Conservation (phyloP, 805 yeast genomes). For the Kodamaea jinghongensis region DNA sequence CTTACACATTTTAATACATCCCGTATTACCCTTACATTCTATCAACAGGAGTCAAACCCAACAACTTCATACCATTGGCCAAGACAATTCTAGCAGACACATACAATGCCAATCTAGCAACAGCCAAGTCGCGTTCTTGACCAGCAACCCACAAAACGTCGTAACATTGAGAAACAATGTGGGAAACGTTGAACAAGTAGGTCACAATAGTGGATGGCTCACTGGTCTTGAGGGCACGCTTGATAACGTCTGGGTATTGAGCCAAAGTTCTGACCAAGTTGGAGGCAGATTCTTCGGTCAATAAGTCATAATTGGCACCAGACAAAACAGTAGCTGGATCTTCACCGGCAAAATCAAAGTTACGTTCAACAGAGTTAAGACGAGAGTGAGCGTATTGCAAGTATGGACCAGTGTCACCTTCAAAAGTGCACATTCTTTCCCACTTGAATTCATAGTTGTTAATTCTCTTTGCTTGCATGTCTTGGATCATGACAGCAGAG, state of each 20-base stretch:
- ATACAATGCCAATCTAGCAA: constrained; percentile 90
- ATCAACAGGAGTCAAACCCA: constrained; percentile 97
- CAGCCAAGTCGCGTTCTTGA: constrained; percentile 80
- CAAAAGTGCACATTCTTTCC: constrained; percentile 97
- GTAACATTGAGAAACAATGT: constrained; percentile 93
- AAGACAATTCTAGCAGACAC: constrained; percentile 86
- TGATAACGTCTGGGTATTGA: constrained; percentile 87
- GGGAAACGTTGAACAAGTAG: constrained; percentile 86
- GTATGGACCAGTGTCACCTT: constrained; percentile 99
- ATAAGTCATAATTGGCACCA: constrained; percentile 55
- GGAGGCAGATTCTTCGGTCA: constrained; percentile 69
- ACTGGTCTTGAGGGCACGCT: constrained; percentile 75
- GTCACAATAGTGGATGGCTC: constrained; percentile 96
- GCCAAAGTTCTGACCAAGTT: constrained; percentile 73
- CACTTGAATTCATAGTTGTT: constrained; percentile 95
- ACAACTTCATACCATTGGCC: constrained; percentile 80
- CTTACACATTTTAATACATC: too few species aligned
- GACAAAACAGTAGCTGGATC: constrained; percentile 30
- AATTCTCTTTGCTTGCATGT: constrained; percentile 95
- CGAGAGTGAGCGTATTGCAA: constrained; percentile 98
- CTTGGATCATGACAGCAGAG: constrained; percentile 98
- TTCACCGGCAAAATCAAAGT: constrained; percentile 61
- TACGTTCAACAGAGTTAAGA: constrained; percentile 90
- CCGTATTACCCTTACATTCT: constrained; percentile 63
- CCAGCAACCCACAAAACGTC: constrained; percentile 97